These are phyloP conservation scores for Lagerstroemia speciosa DNA, from an alignment of 345 rosid genomes.

Conservation along the genomic window DNA sequence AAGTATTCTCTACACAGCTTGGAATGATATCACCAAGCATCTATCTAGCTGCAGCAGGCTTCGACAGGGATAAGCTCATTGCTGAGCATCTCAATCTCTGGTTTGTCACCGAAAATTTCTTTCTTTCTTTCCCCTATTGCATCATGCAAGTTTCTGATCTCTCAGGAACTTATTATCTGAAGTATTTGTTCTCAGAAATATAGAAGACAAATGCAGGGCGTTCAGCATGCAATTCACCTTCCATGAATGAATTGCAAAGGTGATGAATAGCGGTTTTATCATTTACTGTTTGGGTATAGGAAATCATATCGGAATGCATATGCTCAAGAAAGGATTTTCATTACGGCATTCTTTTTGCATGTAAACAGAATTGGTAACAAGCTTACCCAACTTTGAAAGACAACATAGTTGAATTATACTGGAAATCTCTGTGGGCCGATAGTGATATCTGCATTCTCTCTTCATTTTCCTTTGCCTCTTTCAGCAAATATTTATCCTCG, in stretches of 20 bases:
- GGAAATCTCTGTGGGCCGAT: background rate
- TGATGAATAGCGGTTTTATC: background rate
- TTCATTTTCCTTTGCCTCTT: background rate
- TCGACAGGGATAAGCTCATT: slow-evolving; percentile 33
- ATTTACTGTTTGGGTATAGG: background rate
- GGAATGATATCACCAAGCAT: slow-evolving; percentile 58
- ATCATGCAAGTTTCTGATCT: background rate
- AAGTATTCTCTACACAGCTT: slow-evolving; percentile 34
- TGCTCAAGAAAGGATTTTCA: background rate
- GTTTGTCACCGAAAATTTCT: background rate
- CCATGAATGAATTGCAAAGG: background rate
- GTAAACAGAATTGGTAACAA: background rate
- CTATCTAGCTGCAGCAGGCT: slow-evolving; percentile 47
- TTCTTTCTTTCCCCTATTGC: background rate
- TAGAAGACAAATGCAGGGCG: background rate
- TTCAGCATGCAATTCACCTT: background rate
- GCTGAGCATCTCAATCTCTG: background rate
- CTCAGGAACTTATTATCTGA: background rate
- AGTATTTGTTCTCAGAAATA: background rate
- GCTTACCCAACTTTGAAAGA: background rate
- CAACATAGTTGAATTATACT: background rate
- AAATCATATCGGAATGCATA: background rate
- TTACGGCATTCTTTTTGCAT: background rate
- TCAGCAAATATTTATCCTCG: background rate
- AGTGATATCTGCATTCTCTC: background rate